Conservation (phyloP, 1,284 basidiomycete species). For the Cutaneotrichosporon arboriforme region DNA sequence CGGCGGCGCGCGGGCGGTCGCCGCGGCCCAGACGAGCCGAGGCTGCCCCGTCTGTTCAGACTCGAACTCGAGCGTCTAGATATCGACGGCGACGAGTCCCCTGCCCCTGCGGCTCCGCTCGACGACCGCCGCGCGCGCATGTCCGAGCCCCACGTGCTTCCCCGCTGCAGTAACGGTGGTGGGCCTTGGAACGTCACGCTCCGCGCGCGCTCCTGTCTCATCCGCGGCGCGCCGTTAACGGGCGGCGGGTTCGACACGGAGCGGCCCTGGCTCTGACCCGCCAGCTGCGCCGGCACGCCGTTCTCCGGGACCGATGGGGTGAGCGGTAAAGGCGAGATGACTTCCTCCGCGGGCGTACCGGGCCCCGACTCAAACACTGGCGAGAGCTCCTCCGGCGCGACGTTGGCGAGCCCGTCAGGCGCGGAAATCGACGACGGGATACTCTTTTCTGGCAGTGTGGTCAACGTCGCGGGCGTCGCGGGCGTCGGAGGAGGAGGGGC, state of each 20-base stretch:
- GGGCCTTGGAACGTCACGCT: background rate
- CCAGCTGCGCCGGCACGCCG: no score
- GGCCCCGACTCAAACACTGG: constrained; percentile 1
- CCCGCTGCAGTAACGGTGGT: no score
- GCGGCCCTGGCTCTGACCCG: no score
- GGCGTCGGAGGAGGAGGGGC: background rate
- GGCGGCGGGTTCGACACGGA: no score
- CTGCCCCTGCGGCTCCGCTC: background rate
- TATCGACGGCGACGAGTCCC: background rate
- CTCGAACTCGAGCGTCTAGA: background rate
- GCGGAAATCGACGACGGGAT: background rate
- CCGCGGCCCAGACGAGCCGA: background rate
- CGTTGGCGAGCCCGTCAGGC: background rate
- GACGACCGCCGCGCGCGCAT: background rate
- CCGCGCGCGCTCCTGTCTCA: background rate
- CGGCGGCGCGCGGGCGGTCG: background rate
- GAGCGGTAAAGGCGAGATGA: background rate
- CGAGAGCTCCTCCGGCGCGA: background rate
- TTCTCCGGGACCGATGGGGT: no score
- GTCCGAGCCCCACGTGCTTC: background rate
- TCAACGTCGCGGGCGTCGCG: no score
- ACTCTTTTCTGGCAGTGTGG: no score
- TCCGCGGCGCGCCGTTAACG: no score
- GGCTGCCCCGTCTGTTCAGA: background rate
- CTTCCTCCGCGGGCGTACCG: background rate